Percentiles rank a stretch among this genome's conserved stretches.
phyloP scores from a whole-genome alignment of 306 rosid species.

The Clitoria ternatea region DNA sequence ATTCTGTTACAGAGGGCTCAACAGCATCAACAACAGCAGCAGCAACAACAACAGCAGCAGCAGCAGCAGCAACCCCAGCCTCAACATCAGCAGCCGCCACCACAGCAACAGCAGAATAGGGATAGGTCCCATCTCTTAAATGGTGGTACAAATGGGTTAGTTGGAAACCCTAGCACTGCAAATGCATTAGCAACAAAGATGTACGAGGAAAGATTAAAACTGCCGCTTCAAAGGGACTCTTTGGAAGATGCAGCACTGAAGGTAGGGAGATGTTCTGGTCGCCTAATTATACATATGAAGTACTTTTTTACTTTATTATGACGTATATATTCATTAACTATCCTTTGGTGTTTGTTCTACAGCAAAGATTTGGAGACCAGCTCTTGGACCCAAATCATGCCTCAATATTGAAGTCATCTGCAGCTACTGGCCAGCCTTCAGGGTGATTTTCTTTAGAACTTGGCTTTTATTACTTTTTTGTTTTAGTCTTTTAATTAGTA shows the following conservation, averaged over 20 bases:
- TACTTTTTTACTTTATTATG: constrained; percentile 17
- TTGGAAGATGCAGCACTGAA: constrained; percentile 87
- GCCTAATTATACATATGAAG: not conserved
- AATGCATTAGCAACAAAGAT: constrained; percentile 90
- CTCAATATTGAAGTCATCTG: constrained; percentile 82
- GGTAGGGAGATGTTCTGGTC: constrained; percentile 37
- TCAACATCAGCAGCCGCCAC: constrained; percentile 40
- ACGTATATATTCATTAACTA: constrained; percentile 10
- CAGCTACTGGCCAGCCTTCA: constrained; percentile 85
- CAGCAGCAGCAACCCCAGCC: constrained; percentile 46
- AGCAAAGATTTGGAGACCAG: constrained; percentile 92
- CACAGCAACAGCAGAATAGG: constrained; percentile 72
- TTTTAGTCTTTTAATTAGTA: constrained; percentile 11
- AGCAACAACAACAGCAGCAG: constrained; percentile 46
- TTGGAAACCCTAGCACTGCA: constrained; percentile 82
- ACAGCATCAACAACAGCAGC: constrained; percentile 61
- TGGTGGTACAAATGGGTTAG: constrained; percentile 83
- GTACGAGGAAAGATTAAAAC: constrained; percentile 91
- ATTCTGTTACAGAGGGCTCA: constrained; percentile 64
- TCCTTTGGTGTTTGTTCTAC: constrained; percentile 34
- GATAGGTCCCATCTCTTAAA: constrained; percentile 82
- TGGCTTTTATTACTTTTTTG: not conserved
- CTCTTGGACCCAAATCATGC: constrained; percentile 85
- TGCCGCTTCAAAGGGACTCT: constrained; percentile 86
- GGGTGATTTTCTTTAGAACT: constrained; percentile 51